These are phyloP conservation scores for Nothophaeocryptopus gaeumannii DNA, from an alignment of 2,329 filamentous ascomycete species.

Conservation along the genomic window DNA sequence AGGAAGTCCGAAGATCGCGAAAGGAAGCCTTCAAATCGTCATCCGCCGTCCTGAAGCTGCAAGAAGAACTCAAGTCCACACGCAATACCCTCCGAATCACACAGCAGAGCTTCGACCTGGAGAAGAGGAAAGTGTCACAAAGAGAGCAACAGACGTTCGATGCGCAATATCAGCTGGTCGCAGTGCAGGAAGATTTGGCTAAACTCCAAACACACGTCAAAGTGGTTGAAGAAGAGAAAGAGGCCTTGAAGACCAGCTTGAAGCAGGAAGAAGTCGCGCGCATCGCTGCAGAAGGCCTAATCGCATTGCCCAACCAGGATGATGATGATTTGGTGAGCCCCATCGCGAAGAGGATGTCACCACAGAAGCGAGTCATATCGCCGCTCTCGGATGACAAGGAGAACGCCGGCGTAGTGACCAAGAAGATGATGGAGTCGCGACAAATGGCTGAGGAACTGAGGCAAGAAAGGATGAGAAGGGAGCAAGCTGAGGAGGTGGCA, in stretches of 20 bases:
- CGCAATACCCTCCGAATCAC: constrained; percentile 54
- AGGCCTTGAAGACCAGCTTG: constrained; percentile 68
- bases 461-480: constrained; percentile 57
- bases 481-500: constrained; percentile 68
- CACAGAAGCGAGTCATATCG: constrained; percentile 46
- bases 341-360: constrained; percentile 25
- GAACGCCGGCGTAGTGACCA: constrained; percentile 40
- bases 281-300: constrained; percentile 67
- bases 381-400: constrained; percentile 49
- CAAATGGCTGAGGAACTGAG: constrained; percentile 52
- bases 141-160: constrained; percentile 69
- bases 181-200: constrained; percentile 64
- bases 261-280: constrained; percentile 71
- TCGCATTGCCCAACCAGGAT: constrained; percentile 60
- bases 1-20: constrained; percentile 65
- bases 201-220: constrained; percentile 62
- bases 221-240: constrained; percentile 69
- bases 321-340: constrained; percentile 63
- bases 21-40: constrained; percentile 76
- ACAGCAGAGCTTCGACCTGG: constrained; percentile 60
- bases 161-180: constrained; percentile 63
- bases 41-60: constrained; percentile 65
- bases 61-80: constrained; percentile 67
- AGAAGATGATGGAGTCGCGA: constrained; percentile 47
- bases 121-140: constrained; percentile 60